Percentiles rank a stretch among this genome's conserved stretches.
phyloP scores from a whole-genome alignment of 164 flowering plant species.

The Nelumbo lutea region DNA sequence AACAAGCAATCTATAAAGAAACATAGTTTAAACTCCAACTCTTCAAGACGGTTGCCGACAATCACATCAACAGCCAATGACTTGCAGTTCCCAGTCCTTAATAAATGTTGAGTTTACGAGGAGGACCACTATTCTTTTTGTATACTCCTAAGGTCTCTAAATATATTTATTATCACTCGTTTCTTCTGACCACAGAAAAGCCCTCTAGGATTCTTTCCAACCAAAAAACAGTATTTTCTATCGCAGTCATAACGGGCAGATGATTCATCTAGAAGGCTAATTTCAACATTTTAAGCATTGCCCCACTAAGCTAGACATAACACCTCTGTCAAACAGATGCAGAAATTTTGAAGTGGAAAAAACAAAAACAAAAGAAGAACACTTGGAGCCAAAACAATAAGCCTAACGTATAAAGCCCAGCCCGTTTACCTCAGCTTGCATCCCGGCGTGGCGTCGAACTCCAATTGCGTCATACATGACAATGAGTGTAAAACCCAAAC shows the following conservation, averaged over 20 bases:
- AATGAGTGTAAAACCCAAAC: constrained; percentile 81
- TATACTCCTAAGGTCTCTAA: no score
- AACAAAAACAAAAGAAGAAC: no score
- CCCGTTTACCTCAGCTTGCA: constrained; percentile 79
- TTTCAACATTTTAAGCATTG: no score
- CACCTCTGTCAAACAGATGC: no score
- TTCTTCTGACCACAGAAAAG: neutral
- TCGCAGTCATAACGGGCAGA: neutral
- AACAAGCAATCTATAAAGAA: neutral
- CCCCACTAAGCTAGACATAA: no score
- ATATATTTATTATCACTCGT: no score
- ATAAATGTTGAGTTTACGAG: no score
- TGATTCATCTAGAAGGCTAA: no score
- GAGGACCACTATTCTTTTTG: no score
- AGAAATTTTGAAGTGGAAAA: no score
- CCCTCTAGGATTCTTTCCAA: neutral
- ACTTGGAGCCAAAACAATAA: neutral
- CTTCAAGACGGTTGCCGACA: neutral
- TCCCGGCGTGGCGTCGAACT: constrained; percentile 89
- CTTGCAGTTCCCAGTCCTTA: neutral
- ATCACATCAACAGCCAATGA: no score
- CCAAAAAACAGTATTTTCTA: neutral
- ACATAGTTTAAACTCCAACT: neutral
- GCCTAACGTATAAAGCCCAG: neutral
- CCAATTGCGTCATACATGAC: constrained; percentile 97